A percentile compares a stretch with the other conserved stretches of the same genome.
These are phyloP conservation scores for Boletus edulis DNA, from an alignment of 768 basidiomycete genomes.

Conservation along the genomic window DNA sequence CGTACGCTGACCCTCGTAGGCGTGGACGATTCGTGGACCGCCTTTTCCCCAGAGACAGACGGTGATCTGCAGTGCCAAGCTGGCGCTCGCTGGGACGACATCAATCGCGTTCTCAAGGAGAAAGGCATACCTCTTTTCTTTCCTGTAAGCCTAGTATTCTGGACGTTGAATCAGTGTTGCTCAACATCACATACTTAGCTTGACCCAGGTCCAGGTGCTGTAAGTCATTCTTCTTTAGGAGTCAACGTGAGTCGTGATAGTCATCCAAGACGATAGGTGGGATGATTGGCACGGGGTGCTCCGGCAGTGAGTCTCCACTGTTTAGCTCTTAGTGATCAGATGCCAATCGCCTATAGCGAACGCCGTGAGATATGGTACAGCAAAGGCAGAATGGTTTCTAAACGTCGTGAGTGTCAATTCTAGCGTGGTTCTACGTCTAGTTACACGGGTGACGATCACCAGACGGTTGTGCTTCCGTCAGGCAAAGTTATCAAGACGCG, in stretches of 20 bases:
- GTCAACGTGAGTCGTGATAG: slow-evolving; percentile 8
- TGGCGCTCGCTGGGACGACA: slow-evolving; percentile 76
- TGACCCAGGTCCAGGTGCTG: slow-evolving; percentile 70
- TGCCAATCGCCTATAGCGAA: slow-evolving; percentile 46
- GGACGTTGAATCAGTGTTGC: background rate
- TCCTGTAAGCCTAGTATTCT: slow-evolving; percentile 49
- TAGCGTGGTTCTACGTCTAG: background rate
- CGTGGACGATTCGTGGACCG: background rate
- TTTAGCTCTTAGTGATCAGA: background rate
- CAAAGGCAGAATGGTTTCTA: slow-evolving; percentile 85
- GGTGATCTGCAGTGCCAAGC: slow-evolving; percentile 75
- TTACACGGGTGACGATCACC: background rate
- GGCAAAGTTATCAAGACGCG: slow-evolving; percentile 90
- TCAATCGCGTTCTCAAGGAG: slow-evolving; percentile 66
- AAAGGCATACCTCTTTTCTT: slow-evolving; percentile 81
- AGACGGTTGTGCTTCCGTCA: slow-evolving; percentile 83
- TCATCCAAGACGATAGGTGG: slow-evolving; percentile 71
- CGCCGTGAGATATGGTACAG: slow-evolving; percentile 84
- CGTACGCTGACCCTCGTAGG: slow-evolving; percentile 18
- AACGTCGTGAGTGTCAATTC: slow-evolving; percentile 54
- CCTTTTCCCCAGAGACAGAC: slow-evolving; percentile 51
- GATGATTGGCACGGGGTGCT: slow-evolving; percentile 86
- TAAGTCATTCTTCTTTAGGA: slow-evolving; percentile 31
- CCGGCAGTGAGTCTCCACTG: slow-evolving; percentile 58
- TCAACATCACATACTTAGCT: slow-evolving; percentile 39